Conservation (phyloP, 2,329 filamentous ascomycete genomes). For the Botrytis sinoallii region DNA sequence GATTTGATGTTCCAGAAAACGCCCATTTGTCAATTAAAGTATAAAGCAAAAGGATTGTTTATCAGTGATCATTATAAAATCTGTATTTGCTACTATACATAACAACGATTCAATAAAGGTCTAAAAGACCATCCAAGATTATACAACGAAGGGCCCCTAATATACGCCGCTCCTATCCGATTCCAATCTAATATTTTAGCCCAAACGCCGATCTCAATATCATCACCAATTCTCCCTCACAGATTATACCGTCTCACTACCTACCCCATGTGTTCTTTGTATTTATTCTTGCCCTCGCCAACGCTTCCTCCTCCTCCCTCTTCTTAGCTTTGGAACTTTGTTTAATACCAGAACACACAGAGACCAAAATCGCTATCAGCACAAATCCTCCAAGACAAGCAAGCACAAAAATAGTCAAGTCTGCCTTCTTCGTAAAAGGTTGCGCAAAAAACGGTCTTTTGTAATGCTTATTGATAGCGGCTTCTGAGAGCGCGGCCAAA, state of each 20-base stretch:
- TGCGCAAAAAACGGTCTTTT: not conserved
- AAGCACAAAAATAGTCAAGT: not conserved
- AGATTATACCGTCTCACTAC: not conserved
- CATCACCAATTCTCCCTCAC: not conserved
- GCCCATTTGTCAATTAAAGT: not conserved
- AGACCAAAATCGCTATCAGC: not conserved
- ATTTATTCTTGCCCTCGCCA: not conserved
- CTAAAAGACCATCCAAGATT: not conserved
- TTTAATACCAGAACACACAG: too few relatives aligned
- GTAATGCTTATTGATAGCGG: not conserved
- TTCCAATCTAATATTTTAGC: not conserved
- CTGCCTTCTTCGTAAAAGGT: not conserved
- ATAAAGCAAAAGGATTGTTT: too few relatives aligned
- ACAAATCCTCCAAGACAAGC: not conserved
- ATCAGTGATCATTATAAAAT: not conserved
- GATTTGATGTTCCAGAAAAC: not conserved
- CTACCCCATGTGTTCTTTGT: not conserved
- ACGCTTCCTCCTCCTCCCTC: not conserved
- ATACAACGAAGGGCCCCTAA: too few relatives aligned
- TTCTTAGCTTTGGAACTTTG: not conserved
- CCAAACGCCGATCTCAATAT: not conserved
- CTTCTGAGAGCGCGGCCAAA: not conserved
- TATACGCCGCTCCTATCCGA: not conserved
- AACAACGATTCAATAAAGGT: too few relatives aligned
- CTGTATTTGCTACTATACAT: not conserved